Conservation (phyloP, 2,329 filamentous ascomycete species). For the Metarhizium brunneum region DNA sequence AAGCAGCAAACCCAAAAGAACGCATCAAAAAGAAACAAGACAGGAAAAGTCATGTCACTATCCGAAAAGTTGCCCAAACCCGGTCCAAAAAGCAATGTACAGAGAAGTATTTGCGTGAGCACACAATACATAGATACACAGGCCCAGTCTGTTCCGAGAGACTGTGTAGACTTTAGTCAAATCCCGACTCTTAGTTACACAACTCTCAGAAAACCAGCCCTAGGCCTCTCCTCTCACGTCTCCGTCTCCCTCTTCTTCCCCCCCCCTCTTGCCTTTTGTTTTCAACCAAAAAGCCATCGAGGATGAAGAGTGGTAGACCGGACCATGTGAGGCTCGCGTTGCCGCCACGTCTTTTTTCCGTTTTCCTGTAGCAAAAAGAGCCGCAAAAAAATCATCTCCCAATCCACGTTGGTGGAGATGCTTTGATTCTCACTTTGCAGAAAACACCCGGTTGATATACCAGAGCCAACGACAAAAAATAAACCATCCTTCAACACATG, state of each 20-base stretch:
- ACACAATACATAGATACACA: neutral
- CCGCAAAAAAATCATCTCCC: neutral
- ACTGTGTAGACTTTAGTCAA: neutral
- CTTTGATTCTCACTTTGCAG: neutral
- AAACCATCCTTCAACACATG: neutral
- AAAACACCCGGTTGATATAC: neutral
- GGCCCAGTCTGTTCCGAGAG: neutral
- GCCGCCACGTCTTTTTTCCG: constrained; percentile 1
- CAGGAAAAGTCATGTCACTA: neutral
- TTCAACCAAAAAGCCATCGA: neutral
- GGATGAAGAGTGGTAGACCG: neutral
- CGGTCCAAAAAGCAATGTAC: neutral
- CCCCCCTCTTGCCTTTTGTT: neutral
- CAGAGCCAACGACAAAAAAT: neutral
- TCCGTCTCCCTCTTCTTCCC: neutral
- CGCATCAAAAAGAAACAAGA: neutral
- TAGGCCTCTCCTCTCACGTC: neutral
- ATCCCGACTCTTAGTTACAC: neutral
- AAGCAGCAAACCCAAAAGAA: neutral
- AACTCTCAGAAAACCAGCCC: neutral
- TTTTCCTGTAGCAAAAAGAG: neutral
- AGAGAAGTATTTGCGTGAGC: neutral
- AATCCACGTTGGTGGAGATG: neutral
- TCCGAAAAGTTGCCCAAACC: neutral
- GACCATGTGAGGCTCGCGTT: neutral